These are phyloP conservation scores for Wickerhamomyces silvicola DNA, from an alignment of 805 yeast species.

Conservation along the genomic window DNA sequence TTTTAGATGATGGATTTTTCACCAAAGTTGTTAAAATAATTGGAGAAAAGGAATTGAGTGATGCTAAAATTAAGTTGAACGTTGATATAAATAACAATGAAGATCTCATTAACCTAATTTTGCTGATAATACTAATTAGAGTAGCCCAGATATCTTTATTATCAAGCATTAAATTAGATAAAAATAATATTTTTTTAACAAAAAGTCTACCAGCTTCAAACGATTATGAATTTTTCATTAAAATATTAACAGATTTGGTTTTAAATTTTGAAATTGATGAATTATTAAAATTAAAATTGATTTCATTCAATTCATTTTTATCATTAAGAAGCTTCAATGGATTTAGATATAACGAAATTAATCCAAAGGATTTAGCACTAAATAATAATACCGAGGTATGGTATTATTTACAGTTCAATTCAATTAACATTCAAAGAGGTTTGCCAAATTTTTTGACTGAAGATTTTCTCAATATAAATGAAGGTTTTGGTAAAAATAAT, in stretches of 20 bases:
- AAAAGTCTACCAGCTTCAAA: slow-evolving; percentile 7
- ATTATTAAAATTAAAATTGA: slow-evolving; percentile 7
- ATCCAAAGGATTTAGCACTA: slow-evolving; percentile 5
- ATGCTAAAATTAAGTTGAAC: slow-evolving; percentile 21
- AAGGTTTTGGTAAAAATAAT: not conserved
- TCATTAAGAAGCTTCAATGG: slow-evolving; percentile 9
- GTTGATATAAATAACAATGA: slow-evolving; percentile 13
- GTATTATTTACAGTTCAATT: slow-evolving; percentile 12
- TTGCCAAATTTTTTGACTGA: slow-evolving; percentile 13
- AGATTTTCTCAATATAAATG: slow-evolving; percentile 13
- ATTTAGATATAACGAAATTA: no score
- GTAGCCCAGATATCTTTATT: slow-evolving; percentile 13
- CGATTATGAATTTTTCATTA: slow-evolving; percentile 16
- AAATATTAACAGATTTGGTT: slow-evolving; percentile 9
- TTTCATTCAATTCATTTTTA: slow-evolving; percentile 7
- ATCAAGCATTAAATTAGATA: slow-evolving; percentile 10
- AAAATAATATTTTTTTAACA: slow-evolving; percentile 6
- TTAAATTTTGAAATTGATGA: slow-evolving; percentile 4
- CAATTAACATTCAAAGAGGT: slow-evolving; percentile 11
- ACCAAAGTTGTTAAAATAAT: slow-evolving; percentile 34
- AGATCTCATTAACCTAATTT: slow-evolving; percentile 9
- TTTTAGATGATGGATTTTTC: slow-evolving; percentile 45
- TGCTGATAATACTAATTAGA: slow-evolving; percentile 14
- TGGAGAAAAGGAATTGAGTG: slow-evolving; percentile 30
- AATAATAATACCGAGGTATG: no score